phyloP scores from a whole-genome alignment of 345 rosid species.

The Eucalyptus cloeziana region DNA sequence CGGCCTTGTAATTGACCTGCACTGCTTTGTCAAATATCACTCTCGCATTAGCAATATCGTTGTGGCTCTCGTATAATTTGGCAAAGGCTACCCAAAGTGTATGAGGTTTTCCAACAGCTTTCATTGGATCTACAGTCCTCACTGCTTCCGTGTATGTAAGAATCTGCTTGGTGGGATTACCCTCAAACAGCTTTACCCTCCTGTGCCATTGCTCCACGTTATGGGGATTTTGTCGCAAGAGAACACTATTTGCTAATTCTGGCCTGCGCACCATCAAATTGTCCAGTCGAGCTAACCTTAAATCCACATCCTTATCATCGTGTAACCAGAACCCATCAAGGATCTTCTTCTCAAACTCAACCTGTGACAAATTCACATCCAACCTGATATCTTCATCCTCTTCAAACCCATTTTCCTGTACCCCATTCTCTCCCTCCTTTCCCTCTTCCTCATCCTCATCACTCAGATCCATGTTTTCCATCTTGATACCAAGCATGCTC shows the following conservation, averaged over 20 bases:
- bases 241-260: slow-evolving; percentile 87
- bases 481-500: slow-evolving; percentile 56
- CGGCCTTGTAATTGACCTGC: slow-evolving; percentile 81
- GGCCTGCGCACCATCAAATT: slow-evolving; percentile 77
- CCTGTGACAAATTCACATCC: slow-evolving; percentile 32
- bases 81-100: slow-evolving; percentile 94
- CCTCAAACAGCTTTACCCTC: slow-evolving; percentile 85
- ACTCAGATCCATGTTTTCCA: slow-evolving; percentile 55
- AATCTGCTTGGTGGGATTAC: slow-evolving; percentile 82
- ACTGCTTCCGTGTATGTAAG: slow-evolving; percentile 94
- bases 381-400: slow-evolving; percentile 66
- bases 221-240: slow-evolving; percentile 92
- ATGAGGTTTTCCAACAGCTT: slow-evolving; percentile 97
- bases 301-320: slow-evolving; percentile 77
- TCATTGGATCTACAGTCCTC: slow-evolving; percentile 89
- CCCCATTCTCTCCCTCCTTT: slow-evolving; percentile 15
- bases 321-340: slow-evolving; percentile 80
- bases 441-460: slow-evolving; percentile 50
- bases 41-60: slow-evolving; percentile 73
- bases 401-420: slow-evolving; percentile 29
- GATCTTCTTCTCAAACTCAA: slow-evolving; percentile 70
- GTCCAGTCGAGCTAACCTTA: slow-evolving; percentile 77
- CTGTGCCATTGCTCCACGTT: slow-evolving; percentile 98
- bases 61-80: slow-evolving; percentile 74
- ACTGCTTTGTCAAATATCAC: slow-evolving; percentile 96